Conservation (phyloP, 2,329 filamentous ascomycete genomes). For the Aspergillus sp. region DNA sequence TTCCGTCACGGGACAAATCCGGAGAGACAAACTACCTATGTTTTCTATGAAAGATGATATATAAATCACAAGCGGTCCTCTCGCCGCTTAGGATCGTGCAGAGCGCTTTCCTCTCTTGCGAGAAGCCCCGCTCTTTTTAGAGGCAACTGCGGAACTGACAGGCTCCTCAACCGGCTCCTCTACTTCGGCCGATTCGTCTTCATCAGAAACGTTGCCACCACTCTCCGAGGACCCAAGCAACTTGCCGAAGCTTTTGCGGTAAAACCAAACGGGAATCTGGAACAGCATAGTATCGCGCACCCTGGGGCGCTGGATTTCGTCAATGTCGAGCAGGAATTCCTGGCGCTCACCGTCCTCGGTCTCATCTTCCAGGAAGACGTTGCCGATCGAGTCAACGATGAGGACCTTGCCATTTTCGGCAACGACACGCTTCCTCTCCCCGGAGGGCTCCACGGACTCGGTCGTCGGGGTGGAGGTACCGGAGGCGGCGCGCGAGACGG, state of each 20-base stretch:
- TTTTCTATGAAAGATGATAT: background rate
- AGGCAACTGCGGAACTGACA: constrained; percentile 25
- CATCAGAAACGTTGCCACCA: constrained; percentile 3
- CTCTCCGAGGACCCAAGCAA: constrained; percentile 22
- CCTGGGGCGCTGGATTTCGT: constrained; percentile 75
- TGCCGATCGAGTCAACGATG: constrained; percentile 85
- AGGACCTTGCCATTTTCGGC: constrained; percentile 95
- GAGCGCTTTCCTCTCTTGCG: constrained; percentile 31
- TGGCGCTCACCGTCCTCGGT: constrained; percentile 80
- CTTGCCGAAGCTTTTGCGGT: constrained; percentile 46
- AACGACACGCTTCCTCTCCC: constrained; percentile 80
- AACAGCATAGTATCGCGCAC: constrained; percentile 80
- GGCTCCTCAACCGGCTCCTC: constrained; percentile 23
- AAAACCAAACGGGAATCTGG: constrained; percentile 73
- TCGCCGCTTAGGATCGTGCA: constrained; percentile 24
- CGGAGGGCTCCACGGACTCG: constrained; percentile 61
- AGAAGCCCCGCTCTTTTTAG: constrained; percentile 16
- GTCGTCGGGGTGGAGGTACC: constrained; percentile 54
- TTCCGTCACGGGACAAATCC: background rate
- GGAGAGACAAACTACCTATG: background rate
- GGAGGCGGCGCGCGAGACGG: constrained; percentile 33
- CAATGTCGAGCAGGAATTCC: constrained; percentile 85
- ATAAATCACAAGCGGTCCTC: background rate
- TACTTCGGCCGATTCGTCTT: constrained; percentile 23
- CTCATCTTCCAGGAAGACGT: constrained; percentile 92